phyloP scores from a whole-genome alignment of 2,329 filamentous ascomycete species.

The Aspergillus flavus region DNA sequence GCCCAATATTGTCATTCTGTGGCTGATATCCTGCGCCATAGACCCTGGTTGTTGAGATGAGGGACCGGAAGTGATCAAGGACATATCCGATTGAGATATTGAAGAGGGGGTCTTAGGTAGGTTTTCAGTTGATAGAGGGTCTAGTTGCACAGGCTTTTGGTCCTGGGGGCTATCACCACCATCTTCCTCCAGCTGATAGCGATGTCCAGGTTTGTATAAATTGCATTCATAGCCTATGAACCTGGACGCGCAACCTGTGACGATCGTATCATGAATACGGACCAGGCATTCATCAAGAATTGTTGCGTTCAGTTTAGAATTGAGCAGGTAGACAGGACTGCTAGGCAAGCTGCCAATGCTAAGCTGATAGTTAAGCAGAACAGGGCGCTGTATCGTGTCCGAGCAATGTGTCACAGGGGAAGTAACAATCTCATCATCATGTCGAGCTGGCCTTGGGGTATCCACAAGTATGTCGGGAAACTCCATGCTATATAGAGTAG shows the following conservation, averaged over 20 bases:
- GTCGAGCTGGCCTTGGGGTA: neutral
- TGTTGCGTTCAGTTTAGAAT: constrained; percentile 21
- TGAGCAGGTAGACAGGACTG: constrained; percentile 28
- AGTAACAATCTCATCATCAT: neutral
- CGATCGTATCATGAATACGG: constrained; percentile 24
- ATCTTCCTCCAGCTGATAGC: constrained; percentile 19
- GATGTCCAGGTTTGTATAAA: constrained; percentile 18
- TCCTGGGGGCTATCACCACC: neutral
- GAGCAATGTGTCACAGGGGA: neutral
- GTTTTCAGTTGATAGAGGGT: neutral
- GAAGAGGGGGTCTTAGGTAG: neutral
- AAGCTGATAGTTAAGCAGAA: neutral
- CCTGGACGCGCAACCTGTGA: constrained; percentile 20
- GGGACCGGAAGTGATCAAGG: neutral
- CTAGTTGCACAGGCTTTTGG: neutral
- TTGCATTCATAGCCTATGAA: constrained; percentile 27
- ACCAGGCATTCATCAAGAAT: constrained; percentile 21
- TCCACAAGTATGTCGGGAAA: neutral
- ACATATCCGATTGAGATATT: neutral
- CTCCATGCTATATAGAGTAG: neutral
- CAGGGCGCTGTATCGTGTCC: neutral
- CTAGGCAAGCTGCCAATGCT: constrained; percentile 16
- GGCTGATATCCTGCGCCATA: neutral
- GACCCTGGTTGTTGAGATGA: neutral
- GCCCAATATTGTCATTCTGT: constrained; percentile 10